Base-by-base conservation (phyloP, 768 basidiomycete species). In the Pleurotus djamor region DNA sequence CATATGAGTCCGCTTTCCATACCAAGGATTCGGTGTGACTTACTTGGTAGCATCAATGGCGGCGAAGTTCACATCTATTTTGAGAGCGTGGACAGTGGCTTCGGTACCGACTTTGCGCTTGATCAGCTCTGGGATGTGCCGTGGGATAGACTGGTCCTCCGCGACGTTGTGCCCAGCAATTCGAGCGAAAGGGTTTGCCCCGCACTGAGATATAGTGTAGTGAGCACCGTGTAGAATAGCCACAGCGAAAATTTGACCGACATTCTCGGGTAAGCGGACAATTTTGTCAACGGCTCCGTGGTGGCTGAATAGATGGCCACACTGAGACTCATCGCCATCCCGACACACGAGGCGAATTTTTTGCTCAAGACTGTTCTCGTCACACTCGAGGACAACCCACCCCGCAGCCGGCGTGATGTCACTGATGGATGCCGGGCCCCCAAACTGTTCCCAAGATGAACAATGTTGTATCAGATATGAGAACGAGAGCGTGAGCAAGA, bases 181-280 rank as follows among this genome's bases (percentile, higher is more conserved):
- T 21, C 66, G 65, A 12, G 68, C 71, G 56, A 72, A 72, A n/a
- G 61, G 59, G 16, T 33, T 52, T 6, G 32, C 43, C 4, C 61
- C 58, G 45, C 61, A 61, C 61, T 61, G 21, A 16, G 5, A 37
- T 9, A 49, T 16, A 41, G 13, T 33, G 52, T 41, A 4, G 13
- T 52, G 17, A 37, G 4, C 43, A 59, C 8, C 32, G 14, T 36
- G 37, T 34, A 34, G 28, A 32, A 50, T 14, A 9, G 4, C 17
- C 9, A 52, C n/a, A 9, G 35, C 12, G n/a, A 12, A 47, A 28
- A 12, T 50, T 14, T 48, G n/a, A 72, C 78, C 48, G 57, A 84
- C 84, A 52, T 71, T 71, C 63, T 84, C 76, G 4, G 84, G 83
- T 5, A 86, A 66, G n/a, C 83, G 75, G 37, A 84, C 81, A 21